Base-by-base conservation (phyloP, 371 early-diverging fungal species). In the Lichtheimia ornata region DNA sequence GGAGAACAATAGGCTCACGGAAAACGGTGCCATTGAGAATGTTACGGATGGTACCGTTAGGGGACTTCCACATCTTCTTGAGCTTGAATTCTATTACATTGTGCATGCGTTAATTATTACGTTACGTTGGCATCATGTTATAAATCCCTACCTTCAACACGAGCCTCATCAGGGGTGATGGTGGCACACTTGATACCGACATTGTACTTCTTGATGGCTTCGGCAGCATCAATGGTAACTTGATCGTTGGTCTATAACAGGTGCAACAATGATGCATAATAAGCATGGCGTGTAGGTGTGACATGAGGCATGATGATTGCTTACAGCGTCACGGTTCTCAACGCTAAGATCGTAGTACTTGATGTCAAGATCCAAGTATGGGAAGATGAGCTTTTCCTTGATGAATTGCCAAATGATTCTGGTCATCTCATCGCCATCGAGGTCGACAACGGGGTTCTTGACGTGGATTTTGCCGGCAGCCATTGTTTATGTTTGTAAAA, bases 151-250 rank as follows among this genome's bases (percentile, higher is more conserved):
- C 89, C 90, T 77, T 95, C 84, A 61, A 98, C 97, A 70, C 98
- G 92, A 22, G 86, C 91, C 65, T 93, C 94, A 70, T 98, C 98
- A 15, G 98, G 97, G n/a, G 98, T 98, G 74, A 98, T 98, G 51
- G 98, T 98, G 24, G 98, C 98, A 80, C 98, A 98, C 84, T 98
- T 98, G 81, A 98, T 97, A 66, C 95, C 97, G 40, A 97, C 98
- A 73, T 95, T 94, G 86, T 95, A 95, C 85, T 96, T 94, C 67
- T 91, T 84, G 74, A 95, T 97, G 25, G 97, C 97, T 54, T 95
- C 91, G 43, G 98, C 98, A 51, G 98, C 95, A 55, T 97, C 97
- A 45, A 95, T 73, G 30, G 97, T 97, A 54, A 98, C 95, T 82
- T 93, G 88, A 82, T 98, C 98, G 71, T 94, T 79, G 35, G 98